Evolutionary conservation across 495 filamentous ascomycete species (phyloP), one percentile per base, ranked within the genome.

Genomic region (Pseudoneurospora amorphoporcata): DNA sequence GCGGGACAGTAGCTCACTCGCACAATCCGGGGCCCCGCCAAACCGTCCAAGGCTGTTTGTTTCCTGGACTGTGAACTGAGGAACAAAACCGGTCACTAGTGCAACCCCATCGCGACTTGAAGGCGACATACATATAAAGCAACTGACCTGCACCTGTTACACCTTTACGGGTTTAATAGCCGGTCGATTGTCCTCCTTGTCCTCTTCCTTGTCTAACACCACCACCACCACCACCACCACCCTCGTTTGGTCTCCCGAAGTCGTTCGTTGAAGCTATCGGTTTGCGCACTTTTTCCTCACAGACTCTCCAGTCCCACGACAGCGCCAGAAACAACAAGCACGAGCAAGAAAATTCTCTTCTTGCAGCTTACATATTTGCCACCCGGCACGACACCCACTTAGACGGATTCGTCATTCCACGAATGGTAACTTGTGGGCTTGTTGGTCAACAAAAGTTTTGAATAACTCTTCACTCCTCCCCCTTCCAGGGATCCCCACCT

Each of bases 311-410:
- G 39, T 35, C 38, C 19, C 68, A 69, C 39, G 14, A n/a, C 69
- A 70, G 35, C 41, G 43, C 29, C 43, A 68, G 70, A 16, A 37
- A 68, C 35, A 35, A 68, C 35, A 71, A 58, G 32, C 35, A 68
- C 29, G 70, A 69, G 37, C 69, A 76, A 45, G 75, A 74, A 79
- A 79, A 79, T 70, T 75, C 72, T 75, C 78, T 78, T 73, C 71
- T 69, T 77, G 76, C 77, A 77, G 76, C 69, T 72, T 72, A 76
- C 75, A 76, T 74, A 79, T 81, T 81, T 72, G 79, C 79, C 79
- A 80, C 79, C 77, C 53, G 29, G 53, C 72, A 71, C 61, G 38
- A 74, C 70, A 73, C 45, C 58, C 69, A 53, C 17, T 72, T 65
- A 17, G 6, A 65, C 29, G 53, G 53, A 68, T 53, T 65, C 39